A percentile compares a stretch with the other conserved stretches of the same genome.
These are phyloP conservation scores for Penicillium sp. DNA, from an alignment of 2,329 filamentous ascomycete species.

Conservation along the genomic window DNA sequence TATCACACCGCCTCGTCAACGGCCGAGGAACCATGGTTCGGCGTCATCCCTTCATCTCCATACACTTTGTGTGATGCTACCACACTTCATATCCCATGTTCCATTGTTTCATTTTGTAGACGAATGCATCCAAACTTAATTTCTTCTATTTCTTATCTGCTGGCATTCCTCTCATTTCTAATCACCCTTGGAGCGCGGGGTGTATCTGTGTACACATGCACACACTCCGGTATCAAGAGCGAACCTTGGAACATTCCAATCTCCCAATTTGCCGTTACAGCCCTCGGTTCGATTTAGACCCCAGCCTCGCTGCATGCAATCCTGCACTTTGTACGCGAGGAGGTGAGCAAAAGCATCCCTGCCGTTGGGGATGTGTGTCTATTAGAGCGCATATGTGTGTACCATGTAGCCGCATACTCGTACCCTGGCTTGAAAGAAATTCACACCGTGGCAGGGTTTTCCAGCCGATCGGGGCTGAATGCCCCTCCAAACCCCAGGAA, in stretches of 20 bases:
- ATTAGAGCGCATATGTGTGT: constrained; percentile 1
- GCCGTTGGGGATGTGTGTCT: constrained; percentile 9
- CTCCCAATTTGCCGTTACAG: constrained; percentile 4
- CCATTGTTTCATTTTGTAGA: background rate
- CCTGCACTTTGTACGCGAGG: constrained; percentile 22
- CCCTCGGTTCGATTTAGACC: constrained; percentile 23
- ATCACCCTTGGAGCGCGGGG: constrained; percentile 11
- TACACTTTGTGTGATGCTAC: background rate
- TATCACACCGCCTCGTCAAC: constrained; percentile 28
- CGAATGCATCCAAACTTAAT: background rate
- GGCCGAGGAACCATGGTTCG: constrained; percentile 21
- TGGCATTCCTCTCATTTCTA: background rate
- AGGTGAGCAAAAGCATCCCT: constrained; percentile 24
- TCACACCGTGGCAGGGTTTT: background rate
- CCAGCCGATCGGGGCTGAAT: background rate
- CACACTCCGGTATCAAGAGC: background rate
- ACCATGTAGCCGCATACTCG: background rate
- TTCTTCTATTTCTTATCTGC: no score
- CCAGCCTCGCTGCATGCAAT: constrained; percentile 15
- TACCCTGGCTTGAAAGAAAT: background rate
- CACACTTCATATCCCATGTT: background rate
- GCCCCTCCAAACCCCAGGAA: constrained; percentile 10
- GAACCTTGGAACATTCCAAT: constrained; percentile 8
- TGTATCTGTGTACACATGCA: background rate
- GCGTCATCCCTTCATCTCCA: constrained; percentile 17